Evolutionary conservation across 2,329 filamentous ascomycete genomes (phyloP).

Genomic region (Aspergillus unguis): DNA sequence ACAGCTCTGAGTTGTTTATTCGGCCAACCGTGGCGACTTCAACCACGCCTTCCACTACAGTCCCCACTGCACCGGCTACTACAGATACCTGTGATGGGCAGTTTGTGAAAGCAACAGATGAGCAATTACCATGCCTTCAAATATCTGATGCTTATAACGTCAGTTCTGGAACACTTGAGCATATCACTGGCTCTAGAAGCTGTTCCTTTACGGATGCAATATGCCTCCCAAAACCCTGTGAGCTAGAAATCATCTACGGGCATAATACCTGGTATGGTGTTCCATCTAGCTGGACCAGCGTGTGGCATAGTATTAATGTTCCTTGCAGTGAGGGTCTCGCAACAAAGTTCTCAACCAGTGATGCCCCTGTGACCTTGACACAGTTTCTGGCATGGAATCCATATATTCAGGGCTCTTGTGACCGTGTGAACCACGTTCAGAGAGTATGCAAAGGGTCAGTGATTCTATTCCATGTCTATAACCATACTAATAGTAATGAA

Average conservation of each 20-base stretch:
- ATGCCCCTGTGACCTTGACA: not conserved
- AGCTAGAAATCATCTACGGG: not conserved
- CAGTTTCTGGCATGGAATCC: conserved; percentile 7
- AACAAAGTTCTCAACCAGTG: not conserved
- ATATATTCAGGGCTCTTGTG: not conserved
- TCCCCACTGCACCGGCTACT: no score
- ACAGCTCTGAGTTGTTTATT: not conserved
- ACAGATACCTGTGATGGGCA: not conserved
- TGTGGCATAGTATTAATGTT: no score
- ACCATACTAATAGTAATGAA: not conserved
- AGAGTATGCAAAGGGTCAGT: conserved; percentile 1
- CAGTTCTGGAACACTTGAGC: not conserved
- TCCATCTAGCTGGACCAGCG: no score
- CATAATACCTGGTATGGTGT: conserved; percentile 1
- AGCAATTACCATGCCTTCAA: not conserved
- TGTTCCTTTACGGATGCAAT: not conserved
- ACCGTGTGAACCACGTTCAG: not conserved
- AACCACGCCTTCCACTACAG: no score
- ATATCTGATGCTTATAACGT: not conserved
- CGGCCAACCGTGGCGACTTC: not conserved
- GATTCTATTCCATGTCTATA: not conserved
- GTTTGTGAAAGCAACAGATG: not conserved
- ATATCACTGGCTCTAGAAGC: not conserved
- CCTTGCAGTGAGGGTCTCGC: not conserved
- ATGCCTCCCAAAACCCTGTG: conserved; percentile 1